phyloP scores from a whole-genome alignment of 2,329 filamentous ascomycete genomes.

The Torrubiellomyces zombiae region DNA sequence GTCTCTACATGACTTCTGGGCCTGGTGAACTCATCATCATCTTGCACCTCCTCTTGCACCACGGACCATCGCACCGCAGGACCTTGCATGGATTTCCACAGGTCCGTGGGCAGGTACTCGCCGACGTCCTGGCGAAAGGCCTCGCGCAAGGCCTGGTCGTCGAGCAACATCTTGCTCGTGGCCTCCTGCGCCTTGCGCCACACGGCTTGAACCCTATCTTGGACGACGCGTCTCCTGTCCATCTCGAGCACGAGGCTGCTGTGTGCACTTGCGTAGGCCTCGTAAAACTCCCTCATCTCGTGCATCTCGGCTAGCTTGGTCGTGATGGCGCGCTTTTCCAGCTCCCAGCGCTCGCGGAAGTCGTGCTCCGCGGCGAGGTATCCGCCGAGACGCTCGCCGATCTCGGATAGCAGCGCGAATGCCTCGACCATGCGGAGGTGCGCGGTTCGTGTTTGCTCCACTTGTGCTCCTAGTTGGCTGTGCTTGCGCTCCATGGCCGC shows the following conservation, averaged over 20 bases:
- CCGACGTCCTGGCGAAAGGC: conserved; percentile 68
- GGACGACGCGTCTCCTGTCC: conserved; percentile 53
- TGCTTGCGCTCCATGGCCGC: conserved; percentile 62
- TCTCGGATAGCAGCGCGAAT: conserved; percentile 48
- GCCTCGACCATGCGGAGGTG: conserved; percentile 44
- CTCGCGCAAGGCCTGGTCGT: conserved; percentile 58
- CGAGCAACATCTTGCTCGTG: conserved; percentile 56
- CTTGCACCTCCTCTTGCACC: no score
- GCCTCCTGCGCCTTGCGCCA: conserved; percentile 63
- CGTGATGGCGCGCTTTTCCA: conserved; percentile 54
- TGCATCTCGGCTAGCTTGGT: conserved; percentile 60
- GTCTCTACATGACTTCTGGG: no score
- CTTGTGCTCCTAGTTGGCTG: conserved; percentile 44
- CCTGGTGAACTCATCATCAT: no score
- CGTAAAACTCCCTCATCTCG: conserved; percentile 66
- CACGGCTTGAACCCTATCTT: conserved; percentile 57
- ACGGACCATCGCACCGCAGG: conserved; percentile 37
- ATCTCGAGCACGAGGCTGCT: conserved; percentile 73
- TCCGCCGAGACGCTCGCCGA: conserved; percentile 46
- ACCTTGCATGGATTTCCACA: conserved; percentile 65
- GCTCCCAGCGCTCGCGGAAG: conserved; percentile 53
- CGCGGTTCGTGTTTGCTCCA: conserved; percentile 29
- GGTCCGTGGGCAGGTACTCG: conserved; percentile 71
- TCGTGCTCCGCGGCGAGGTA: conserved; percentile 49
- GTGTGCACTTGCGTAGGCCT: conserved; percentile 72